Evolutionary conservation across 176 grass and related monocot species (phyloP).

Genomic region (Alloteropsis semialata): DNA sequence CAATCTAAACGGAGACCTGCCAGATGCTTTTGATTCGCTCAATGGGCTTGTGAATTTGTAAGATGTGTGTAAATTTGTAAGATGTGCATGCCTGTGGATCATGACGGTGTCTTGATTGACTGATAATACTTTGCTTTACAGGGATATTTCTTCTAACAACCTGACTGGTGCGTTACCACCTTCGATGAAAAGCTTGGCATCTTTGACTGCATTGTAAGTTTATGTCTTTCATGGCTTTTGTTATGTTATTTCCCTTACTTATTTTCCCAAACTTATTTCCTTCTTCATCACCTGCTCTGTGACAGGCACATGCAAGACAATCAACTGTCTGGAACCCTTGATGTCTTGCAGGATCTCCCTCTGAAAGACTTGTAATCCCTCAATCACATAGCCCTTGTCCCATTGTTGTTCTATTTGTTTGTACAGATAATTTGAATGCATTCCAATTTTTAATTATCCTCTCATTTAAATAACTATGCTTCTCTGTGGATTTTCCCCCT

Average conservation of each 20-base stretch:
- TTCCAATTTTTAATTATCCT: constrained; percentile 1
- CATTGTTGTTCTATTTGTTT: constrained; percentile 2
- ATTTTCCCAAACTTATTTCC: neutral
- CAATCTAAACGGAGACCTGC: constrained; percentile 70
- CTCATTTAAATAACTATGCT: too few relatives aligned
- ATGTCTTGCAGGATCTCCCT: constrained; percentile 78
- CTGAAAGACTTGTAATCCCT: constrained; percentile 77
- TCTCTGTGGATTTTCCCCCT: too few relatives aligned
- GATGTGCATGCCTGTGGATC: neutral
- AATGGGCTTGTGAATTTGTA: constrained; percentile 88
- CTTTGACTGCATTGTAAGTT: constrained; percentile 90
- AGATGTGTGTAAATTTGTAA: constrained; percentile 64
- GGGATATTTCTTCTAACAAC: constrained; percentile 90
- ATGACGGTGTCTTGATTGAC: constrained; percentile 1
- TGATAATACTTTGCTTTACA: constrained; percentile 30
- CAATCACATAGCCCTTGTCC: neutral
- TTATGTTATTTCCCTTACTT: neutral
- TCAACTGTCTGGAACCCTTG: constrained; percentile 70
- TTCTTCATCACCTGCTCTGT: constrained; percentile 4
- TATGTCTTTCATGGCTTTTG: neutral
- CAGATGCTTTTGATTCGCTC: constrained; percentile 74
- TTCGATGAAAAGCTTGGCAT: constrained; percentile 76
- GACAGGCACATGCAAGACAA: constrained; percentile 81
- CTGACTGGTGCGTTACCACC: constrained; percentile 64
- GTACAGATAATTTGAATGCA: neutral